Conservation (phyloP, 2,329 filamentous ascomycete genomes). For the Fusarium solani-melongenae region DNA sequence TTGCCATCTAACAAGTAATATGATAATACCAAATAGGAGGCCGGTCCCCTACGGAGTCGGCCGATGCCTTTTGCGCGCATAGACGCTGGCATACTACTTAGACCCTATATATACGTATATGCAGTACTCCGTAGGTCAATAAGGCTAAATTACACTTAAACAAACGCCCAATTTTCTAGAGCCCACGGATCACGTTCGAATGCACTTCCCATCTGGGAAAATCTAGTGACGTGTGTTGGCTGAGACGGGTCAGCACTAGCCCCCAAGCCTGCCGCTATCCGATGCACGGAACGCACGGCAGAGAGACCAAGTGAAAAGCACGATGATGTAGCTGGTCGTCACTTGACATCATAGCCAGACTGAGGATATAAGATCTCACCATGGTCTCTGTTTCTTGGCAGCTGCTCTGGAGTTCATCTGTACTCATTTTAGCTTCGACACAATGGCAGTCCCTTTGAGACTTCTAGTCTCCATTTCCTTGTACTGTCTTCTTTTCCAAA, state of each 20-base stretch:
- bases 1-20: no score
- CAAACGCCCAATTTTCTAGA: neutral
- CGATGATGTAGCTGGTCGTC: conserved; percentile 3
- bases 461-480: neutral
- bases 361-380: conserved; percentile 8
- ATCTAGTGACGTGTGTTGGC: neutral
- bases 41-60: no score
- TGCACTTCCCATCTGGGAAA: neutral
- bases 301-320: neutral
- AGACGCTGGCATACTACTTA: no score
- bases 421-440: neutral
- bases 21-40: no score
- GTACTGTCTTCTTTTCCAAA: neutral
- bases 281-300: conserved; percentile 13
- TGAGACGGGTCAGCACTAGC: neutral
- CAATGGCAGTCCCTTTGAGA: neutral
- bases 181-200: neutral
- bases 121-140: no score
- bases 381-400: neutral
- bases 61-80: no score
- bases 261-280: neutral
- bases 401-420: neutral
- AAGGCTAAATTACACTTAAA: neutral
- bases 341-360: neutral
- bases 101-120: no score